Conservation (phyloP, 1,139 yeast genomes). For the Debaryomyces singareniensis region DNA sequence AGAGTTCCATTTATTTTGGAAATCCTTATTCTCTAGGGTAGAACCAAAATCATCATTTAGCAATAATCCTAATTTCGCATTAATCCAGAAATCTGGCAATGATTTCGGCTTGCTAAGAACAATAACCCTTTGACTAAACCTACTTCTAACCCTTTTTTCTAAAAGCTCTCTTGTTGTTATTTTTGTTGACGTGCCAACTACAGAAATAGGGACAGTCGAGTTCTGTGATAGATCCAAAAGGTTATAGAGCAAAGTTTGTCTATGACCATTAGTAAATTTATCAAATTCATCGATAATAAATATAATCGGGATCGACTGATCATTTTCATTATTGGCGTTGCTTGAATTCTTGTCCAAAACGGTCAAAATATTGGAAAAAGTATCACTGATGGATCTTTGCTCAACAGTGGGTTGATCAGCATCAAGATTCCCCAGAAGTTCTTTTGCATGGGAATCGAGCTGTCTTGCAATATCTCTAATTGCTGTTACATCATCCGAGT, state of each 20-base stretch:
- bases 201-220: slow-evolving; percentile 70
- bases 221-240: slow-evolving; percentile 80
- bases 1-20: slow-evolving; percentile 47
- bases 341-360: slow-evolving; percentile 20
- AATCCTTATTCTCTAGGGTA: slow-evolving; percentile 13
- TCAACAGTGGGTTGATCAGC: slow-evolving; percentile 26
- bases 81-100: slow-evolving; percentile 38
- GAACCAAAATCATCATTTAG: slow-evolving; percentile 14
- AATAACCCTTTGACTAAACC: slow-evolving; percentile 79
- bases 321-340: slow-evolving; percentile 4
- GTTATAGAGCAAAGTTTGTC: slow-evolving; percentile 82
- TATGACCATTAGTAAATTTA: slow-evolving; percentile 59
- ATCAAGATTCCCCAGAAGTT: slow-evolving; percentile 11
- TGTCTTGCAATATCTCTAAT: slow-evolving; percentile 83
- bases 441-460: slow-evolving; percentile 45
- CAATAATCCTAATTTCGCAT: slow-evolving; percentile 21
- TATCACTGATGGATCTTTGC: slow-evolving; percentile 33
- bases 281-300: slow-evolving; percentile 86
- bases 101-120: slow-evolving; percentile 47
- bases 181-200: slow-evolving; percentile 74
- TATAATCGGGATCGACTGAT: slow-evolving; percentile 47
- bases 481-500: slow-evolving; percentile 72
- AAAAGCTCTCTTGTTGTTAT: slow-evolving; percentile 71
- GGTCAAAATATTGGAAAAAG: slow-evolving; percentile 33
- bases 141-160: slow-evolving; percentile 85